Conservation (phyloP, 139 green algal species). For the Mesotaenium endlicherianum region DNA sequence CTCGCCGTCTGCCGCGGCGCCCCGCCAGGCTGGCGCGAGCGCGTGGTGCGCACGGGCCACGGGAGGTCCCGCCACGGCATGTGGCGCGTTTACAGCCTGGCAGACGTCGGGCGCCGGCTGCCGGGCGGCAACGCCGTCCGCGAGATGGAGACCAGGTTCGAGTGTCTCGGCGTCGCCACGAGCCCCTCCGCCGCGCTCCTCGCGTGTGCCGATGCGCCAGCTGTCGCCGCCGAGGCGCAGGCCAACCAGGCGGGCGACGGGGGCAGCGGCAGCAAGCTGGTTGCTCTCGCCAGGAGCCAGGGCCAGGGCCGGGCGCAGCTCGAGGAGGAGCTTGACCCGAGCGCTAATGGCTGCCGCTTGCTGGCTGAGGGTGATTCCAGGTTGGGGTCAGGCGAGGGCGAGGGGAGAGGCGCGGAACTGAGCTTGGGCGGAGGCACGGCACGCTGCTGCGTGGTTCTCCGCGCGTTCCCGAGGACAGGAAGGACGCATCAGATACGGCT, state of each 20-base stretch:
- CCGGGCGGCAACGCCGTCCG: constrained; percentile 18
- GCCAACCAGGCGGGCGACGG: background rate
- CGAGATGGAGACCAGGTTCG: constrained; percentile 20
- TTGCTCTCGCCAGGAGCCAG: background rate
- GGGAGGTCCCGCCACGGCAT: constrained; percentile 39
- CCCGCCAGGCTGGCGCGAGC: background rate
- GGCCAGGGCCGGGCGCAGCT: too few relatives aligned
- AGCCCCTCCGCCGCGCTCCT: background rate
- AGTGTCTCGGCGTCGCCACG: background rate
- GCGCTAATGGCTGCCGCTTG: too few relatives aligned
- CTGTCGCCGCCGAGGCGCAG: background rate
- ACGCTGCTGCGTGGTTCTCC: constrained; percentile 11
- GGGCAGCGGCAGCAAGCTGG: background rate
- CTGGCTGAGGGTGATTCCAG: background rate
- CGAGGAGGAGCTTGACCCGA: too few relatives aligned
- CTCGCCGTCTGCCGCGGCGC: constrained; percentile 14
- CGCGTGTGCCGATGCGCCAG: background rate
- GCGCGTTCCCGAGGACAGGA: constrained; percentile 29
- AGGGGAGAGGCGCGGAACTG: background rate
- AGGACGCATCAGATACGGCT: constrained; percentile 52
- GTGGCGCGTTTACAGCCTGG: constrained; percentile 42
- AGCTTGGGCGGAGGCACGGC: background rate
- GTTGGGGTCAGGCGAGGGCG: background rate
- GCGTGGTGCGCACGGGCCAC: constrained; percentile 25
- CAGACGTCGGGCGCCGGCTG: constrained; percentile 42